Percentiles rank a stretch among this genome's conserved stretches.
These are phyloP conservation scores for Endotrypanum monterogeii DNA, from an alignment of 208 protist species.

Conservation along the genomic window DNA sequence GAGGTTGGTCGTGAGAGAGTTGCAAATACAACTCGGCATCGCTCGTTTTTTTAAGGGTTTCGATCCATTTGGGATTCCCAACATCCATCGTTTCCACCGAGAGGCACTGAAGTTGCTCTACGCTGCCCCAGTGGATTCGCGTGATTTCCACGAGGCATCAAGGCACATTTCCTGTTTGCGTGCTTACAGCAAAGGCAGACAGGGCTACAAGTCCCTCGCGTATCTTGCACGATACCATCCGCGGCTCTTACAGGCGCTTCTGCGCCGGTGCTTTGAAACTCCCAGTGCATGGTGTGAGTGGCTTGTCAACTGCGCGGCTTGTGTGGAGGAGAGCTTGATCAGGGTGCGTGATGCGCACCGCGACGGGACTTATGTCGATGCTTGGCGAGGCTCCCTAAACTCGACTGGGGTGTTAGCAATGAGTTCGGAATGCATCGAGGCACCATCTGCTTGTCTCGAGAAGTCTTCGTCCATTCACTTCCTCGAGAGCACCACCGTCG, in stretches of 20 bases:
- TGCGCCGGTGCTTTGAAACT: slow-evolving; percentile 50
- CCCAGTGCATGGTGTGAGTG: slow-evolving; percentile 44
- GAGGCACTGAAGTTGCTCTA: slow-evolving; percentile 46
- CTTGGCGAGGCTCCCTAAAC: not conserved
- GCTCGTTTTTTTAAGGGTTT: slow-evolving; percentile 35
- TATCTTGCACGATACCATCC: slow-evolving; percentile 50
- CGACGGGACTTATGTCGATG: not conserved
- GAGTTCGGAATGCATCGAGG: not conserved
- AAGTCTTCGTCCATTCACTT: slow-evolving; percentile 2
- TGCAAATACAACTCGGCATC: slow-evolving; percentile 42
- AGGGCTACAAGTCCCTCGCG: slow-evolving; percentile 43
- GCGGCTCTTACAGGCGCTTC: slow-evolving; percentile 42
- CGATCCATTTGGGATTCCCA: slow-evolving; percentile 72
- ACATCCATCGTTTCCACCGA: slow-evolving; percentile 36
- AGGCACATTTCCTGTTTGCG: slow-evolving; percentile 33
- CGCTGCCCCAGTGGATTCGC: slow-evolving; percentile 39
- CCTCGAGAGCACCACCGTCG: slow-evolving; percentile 34
- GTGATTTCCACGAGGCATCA: slow-evolving; percentile 37
- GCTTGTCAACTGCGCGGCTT: slow-evolving; percentile 38
- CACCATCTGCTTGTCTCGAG: not conserved
- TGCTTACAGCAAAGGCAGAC: slow-evolving; percentile 53
- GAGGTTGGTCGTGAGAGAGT: slow-evolving; percentile 12
- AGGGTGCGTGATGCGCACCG: slow-evolving; percentile 29
- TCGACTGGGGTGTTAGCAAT: not conserved
- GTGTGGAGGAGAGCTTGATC: slow-evolving; percentile 38